These are phyloP conservation scores for Starmerella etchellsii DNA, from an alignment of 805 yeast genomes.

Conservation along the genomic window DNA sequence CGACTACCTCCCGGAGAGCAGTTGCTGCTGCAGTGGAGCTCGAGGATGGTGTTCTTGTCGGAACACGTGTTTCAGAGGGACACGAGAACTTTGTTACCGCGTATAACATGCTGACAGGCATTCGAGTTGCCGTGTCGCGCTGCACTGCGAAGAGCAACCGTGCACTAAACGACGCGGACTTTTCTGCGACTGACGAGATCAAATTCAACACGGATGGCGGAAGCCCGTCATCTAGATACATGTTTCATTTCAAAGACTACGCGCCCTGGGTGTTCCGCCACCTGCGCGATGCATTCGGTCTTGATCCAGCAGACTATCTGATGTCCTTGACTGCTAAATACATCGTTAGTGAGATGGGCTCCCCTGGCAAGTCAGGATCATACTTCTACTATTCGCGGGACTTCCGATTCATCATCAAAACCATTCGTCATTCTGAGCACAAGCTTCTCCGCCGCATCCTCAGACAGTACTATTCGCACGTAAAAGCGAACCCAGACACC, in stretches of 20 bases:
- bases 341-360: constrained; percentile 77
- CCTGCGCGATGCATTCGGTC: constrained; percentile 60
- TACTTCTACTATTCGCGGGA: constrained; percentile 92
- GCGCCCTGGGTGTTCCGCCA: constrained; percentile 89
- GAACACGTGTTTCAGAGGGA: constrained; percentile 79
- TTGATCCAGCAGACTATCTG: constrained; percentile 92
- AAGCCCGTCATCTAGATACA: constrained; percentile 89
- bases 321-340: constrained; percentile 87
- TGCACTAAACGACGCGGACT: constrained; percentile 58
- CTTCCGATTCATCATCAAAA: constrained; percentile 85
- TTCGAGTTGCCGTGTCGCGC: constrained; percentile 85
- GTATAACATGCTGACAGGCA: constrained; percentile 94
- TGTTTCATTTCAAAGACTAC: constrained; percentile 93
- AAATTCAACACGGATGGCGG: constrained; percentile 75
- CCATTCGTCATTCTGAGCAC: constrained; percentile 90
- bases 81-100: constrained; percentile 90
- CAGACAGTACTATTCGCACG: constrained; percentile 67
- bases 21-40: constrained; percentile 18
- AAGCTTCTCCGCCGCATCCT: constrained; percentile 62
- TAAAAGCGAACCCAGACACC: constrained; percentile 73
- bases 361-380: constrained; percentile 95
- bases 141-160: constrained; percentile 71
- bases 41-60: constrained; percentile 44
- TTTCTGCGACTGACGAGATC: constrained; percentile 57
- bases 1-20: constrained; percentile 8